Conservation (phyloP, 192 early-diverging fungal species). For the Coemansia brasiliensis region DNA sequence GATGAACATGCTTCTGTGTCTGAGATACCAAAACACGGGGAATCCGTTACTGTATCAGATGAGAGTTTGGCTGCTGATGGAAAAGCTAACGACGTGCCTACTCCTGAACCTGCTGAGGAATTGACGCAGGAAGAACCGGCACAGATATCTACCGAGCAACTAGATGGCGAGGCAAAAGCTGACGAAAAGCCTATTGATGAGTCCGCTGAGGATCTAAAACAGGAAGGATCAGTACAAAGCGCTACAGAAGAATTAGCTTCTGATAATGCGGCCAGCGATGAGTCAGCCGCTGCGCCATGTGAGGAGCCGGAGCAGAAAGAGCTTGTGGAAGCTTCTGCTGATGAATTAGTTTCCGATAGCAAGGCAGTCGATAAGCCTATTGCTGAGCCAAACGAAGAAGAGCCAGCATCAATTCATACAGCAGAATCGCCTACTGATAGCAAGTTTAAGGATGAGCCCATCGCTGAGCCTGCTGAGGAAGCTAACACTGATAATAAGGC, state of each 20-base stretch:
- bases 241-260: background rate
- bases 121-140: no score
- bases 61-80: background rate
- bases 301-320: no score
- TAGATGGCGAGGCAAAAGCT: background rate
- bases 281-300: no score
- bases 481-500: background rate
- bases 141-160: background rate
- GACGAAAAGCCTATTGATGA: background rate
- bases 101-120: background rate
- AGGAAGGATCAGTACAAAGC: background rate
- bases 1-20: no score
- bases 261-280: no score
- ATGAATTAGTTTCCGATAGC: background rate
- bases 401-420: no score
- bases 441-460: no score
- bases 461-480: no score
- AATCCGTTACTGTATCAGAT: background rate
- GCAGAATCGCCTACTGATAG: no score
- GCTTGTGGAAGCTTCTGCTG: no score
- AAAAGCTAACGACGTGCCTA: background rate
- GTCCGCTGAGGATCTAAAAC: background rate
- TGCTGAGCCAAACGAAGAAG: background rate
- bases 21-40: background rate
- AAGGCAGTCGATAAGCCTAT: background rate